Base-by-base conservation (phyloP, 2,329 filamentous ascomycete genomes). In the Ramularia endophylla region DNA sequence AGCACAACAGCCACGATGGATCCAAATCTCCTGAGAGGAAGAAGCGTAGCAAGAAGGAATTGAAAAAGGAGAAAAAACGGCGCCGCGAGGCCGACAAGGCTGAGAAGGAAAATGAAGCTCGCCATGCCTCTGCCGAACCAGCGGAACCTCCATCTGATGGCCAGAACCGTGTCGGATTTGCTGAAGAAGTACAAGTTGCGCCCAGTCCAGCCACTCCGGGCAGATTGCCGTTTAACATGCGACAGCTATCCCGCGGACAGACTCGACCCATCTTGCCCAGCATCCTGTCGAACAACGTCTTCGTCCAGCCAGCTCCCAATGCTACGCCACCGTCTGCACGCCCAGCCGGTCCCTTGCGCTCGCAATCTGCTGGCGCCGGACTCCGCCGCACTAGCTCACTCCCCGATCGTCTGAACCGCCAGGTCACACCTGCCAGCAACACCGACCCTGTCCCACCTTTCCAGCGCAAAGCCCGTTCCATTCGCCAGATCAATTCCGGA, bases 321-420 rank as follows among this genome's bases (percentile, higher is more conserved):
- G 31, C 50, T 34, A 40, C 22, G n/a, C 38, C 39, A 54, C 58
- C 43, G 28, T 37, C 40, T 13, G 33, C 37, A 13, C 40, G 46
- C 12, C 43, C 43, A 12, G 44, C 37, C 25, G 19, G 31, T 31
- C 22, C 47, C 27, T 25, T 43, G n/a, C 54, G 52, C 19, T 46
- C 53, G 4, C 27, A 41, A 5, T 49, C 51, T 5, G 43, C 36
- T 32, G 43, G 52, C 71, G 8, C 31, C 51, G 77, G 77, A n/a
- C 78, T 87, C 39, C 80, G 83, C 41, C 75, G 85, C 40, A 85
- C 84, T 15, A 86, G 78, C 58, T 88, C 85, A 1, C 72, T 88
- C 2, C 85, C 85, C 0, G 82, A 83, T 53, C 75, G 81, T 13
- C 72, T 87, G 7, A 78, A 75, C 44, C 57, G 54, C 12, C 53